A percentile compares a stretch with the other conserved stretches of the same genome.
phyloP scores from a whole-genome alignment of 1,284 basidiomycete genomes.

The Prillingera fragicola region DNA sequence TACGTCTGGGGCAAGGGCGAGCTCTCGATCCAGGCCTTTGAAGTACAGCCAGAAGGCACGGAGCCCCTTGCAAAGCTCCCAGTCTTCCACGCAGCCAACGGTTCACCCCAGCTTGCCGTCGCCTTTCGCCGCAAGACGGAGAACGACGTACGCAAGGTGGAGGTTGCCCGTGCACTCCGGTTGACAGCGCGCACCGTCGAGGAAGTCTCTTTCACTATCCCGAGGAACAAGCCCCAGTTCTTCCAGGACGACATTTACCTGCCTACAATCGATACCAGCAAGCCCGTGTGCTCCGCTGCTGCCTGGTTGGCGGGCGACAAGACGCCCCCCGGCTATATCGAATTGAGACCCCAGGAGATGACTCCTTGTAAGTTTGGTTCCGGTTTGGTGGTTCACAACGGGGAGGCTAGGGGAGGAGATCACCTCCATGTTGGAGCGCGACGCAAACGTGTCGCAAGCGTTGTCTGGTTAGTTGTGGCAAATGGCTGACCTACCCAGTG shows the following conservation, averaged over 20 bases:
- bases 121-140: slow-evolving; percentile 47
- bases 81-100: slow-evolving; percentile 33
- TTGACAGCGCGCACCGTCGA: slow-evolving; percentile 47
- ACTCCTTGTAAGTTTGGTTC: slow-evolving; percentile 30
- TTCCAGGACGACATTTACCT: slow-evolving; percentile 54
- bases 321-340: slow-evolving; percentile 14
- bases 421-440: no score
- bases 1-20: slow-evolving; percentile 51
- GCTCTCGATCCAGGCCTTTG: slow-evolving; percentile 47
- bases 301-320: slow-evolving; percentile 42
- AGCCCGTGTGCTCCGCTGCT: slow-evolving; percentile 19
- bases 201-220: slow-evolving; percentile 49
- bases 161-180: slow-evolving; percentile 45
- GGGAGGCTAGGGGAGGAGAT: no score
- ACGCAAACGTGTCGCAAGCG: no score
- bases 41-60: slow-evolving; percentile 34
- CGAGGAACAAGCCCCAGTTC: slow-evolving; percentile 49
- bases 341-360: slow-evolving; percentile 47
- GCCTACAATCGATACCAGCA: slow-evolving; percentile 38
- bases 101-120: slow-evolving; percentile 46
- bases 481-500: slow-evolving; percentile 25
- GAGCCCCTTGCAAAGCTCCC: slow-evolving; percentile 43
- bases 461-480: no score
- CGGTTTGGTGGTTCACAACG: not conserved
- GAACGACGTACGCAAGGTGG: slow-evolving; percentile 48